Percentiles rank a stretch among this genome's conserved stretches.
phyloP scores from a whole-genome alignment of 768 basidiomycete genomes.

The Phaeolepiota aurea region DNA sequence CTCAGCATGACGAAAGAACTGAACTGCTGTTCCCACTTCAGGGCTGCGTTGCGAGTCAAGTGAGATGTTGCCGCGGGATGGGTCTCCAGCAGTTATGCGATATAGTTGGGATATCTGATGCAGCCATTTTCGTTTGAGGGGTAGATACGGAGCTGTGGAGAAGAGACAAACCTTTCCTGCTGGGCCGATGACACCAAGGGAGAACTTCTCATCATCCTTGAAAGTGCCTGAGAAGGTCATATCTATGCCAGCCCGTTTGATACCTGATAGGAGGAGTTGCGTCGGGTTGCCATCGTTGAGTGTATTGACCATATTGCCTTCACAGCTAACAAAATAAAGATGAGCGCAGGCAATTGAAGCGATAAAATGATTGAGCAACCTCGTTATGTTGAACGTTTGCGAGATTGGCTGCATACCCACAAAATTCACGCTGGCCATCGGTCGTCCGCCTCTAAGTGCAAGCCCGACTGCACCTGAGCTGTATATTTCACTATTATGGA shows the following conservation, averaged over 20 bases:
- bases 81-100: slow-evolving; percentile 63
- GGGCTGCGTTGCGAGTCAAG: slow-evolving; percentile 48
- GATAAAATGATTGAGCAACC: slow-evolving; percentile 25
- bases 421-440: too few relatives aligned
- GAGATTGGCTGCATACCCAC: too few relatives aligned
- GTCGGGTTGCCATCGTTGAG: slow-evolving; percentile 55
- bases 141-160: background rate
- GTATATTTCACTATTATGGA: slow-evolving; percentile 44
- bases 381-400: too few relatives aligned
- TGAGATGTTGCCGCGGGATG: slow-evolving; percentile 56
- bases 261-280: slow-evolving; percentile 44
- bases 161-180: slow-evolving; percentile 17
- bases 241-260: slow-evolving; percentile 27
- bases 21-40: slow-evolving; percentile 33
- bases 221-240: slow-evolving; percentile 17
- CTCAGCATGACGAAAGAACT: slow-evolving; percentile 36
- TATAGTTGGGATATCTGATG: slow-evolving; percentile 39
- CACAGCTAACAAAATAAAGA: slow-evolving; percentile 31
- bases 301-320: slow-evolving; percentile 65
- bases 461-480: slow-evolving; percentile 68
- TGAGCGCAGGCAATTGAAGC: background rate
- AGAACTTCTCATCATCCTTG: slow-evolving; percentile 52
- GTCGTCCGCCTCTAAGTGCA: slow-evolving; percentile 26
- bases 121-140: background rate
- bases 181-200: slow-evolving; percentile 34